These are phyloP conservation scores for Phytopythium sindhum DNA, from an alignment of 352 stramenopile genomes.

Conservation along the genomic window DNA sequence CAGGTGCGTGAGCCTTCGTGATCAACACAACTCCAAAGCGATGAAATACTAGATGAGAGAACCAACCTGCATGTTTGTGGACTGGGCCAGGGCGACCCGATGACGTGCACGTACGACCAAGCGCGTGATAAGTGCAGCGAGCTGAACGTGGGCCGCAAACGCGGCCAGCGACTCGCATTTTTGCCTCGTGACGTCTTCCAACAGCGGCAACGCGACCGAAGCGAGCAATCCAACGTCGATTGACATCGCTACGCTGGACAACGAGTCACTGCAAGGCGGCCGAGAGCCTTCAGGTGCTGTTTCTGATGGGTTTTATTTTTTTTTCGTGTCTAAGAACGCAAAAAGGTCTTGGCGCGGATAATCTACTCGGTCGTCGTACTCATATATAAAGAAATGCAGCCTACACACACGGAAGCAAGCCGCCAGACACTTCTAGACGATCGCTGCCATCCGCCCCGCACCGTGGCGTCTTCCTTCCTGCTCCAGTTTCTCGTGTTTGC, in stretches of 20 bases:
- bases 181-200: constrained; percentile 43
- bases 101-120: constrained; percentile 51
- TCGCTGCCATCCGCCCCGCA: background rate
- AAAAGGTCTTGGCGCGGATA: constrained; percentile 7
- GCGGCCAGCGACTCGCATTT: constrained; percentile 43
- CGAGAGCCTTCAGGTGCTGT: background rate
- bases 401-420: background rate
- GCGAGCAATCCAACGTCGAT: background rate
- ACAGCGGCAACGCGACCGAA: constrained; percentile 18
- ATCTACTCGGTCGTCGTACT: constrained; percentile 5
- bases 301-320: constrained; percentile 1
- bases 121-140: constrained; percentile 36
- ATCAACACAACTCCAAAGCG: background rate
- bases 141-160: constrained; percentile 46
- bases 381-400: constrained; percentile 3
- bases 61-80: background rate
- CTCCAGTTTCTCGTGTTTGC: background rate
- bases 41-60: background rate
- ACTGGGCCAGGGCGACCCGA: constrained; percentile 31
- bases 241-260: background rate
- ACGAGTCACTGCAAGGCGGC: background rate
- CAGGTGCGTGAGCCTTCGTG: constrained; percentile 23
- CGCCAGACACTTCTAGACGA: background rate
- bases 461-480: background rate
- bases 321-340: constrained; percentile 2